Percentiles rank a stretch among this genome's conserved stretches.
Conservation (phyloP, 306 rosid genomes). For the Cucumis hystrix region DNA sequence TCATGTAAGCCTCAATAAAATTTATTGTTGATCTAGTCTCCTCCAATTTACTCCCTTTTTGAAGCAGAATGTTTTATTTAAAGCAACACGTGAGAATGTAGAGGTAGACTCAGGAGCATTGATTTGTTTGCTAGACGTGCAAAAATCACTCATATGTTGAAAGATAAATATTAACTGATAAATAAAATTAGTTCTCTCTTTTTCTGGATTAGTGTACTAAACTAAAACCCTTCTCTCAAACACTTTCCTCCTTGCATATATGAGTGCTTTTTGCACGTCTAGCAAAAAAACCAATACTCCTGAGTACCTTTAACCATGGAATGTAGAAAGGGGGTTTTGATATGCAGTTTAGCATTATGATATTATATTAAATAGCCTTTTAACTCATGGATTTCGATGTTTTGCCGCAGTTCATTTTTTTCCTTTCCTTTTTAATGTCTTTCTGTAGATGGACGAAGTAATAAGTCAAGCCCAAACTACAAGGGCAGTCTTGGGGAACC, state of each 20-base stretch:
- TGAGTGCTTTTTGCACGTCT: no score
- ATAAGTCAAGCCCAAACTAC: conserved; percentile 98
- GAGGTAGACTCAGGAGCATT: not conserved
- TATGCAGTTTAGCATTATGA: not conserved
- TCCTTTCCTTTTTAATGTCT: not conserved
- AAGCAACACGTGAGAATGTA: not conserved
- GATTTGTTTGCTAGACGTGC: not conserved
- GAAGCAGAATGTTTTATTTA: not conserved
- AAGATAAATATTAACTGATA: no score
- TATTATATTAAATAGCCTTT: not conserved
- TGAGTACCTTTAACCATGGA: no score
- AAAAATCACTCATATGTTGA: not conserved
- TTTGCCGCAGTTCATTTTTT: not conserved
- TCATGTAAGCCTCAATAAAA: conserved; percentile 54
- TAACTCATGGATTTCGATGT: not conserved
- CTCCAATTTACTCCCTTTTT: not conserved
- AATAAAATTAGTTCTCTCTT: no score
- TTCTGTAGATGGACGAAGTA: conserved; percentile 86
- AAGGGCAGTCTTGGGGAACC: conserved; percentile 73
- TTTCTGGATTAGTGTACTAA: no score
- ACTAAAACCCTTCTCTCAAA: no score
- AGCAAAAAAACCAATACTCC: no score
- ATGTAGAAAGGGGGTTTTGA: not conserved
- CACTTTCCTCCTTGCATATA: no score
- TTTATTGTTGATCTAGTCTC: not conserved